Evolutionary conservation across 495 filamentous ascomycete genomes (phyloP), one percentile per base, ranked within the genome.

Genomic region (Aspergillus asperescens): DNA sequence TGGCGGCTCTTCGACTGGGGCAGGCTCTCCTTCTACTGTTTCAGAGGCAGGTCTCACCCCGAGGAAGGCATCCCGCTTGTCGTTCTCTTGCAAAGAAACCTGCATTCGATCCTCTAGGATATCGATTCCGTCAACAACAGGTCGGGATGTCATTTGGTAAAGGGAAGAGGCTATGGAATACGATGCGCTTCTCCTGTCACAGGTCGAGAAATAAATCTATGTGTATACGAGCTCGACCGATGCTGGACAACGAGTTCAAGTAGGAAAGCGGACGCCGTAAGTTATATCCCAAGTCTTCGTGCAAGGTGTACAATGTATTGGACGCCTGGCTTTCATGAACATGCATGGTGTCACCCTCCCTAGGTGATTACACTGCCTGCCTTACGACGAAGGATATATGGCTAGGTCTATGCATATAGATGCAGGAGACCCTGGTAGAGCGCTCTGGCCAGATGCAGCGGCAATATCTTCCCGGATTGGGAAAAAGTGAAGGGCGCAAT

Each of bases 271-370:
- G 20, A 24, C 16, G 22, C n/a, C 24, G 23, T 13, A 4, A 24
- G 19, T 23, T 5, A 18, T 18, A 10, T 24, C 23, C 28, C 13
- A 23, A 7, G 7, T 39, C 22, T 39, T n/a, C 18, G 34, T 38
- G 23, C 32, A 2, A 39, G 23, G 32, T 49, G 34, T 39, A 22
- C 46, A 20, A 48, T 20, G 24, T 39, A 27, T 18, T 25, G n/a
- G 37, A 49, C 34, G 39, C 15, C 22, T 38, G 5, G 12, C 12
- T 25, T 15, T 48, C 31, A 37, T 38, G 4, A 38, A 22, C 15
- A 48, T 20, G 32, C 46, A 49, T 49, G 46, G 46, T 49, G 46
- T 49, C 31, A 49, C 46, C 22, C 18, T 39, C 22, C 15, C 23
- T 25, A 24, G 22, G 15, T 27, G 18, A 39, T 19, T 2, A n/a